Evolutionary conservation across 495 filamentous ascomycete genomes (phyloP), one percentile per base, ranked within the genome.

Genomic region (Xylaria bambusicola): DNA sequence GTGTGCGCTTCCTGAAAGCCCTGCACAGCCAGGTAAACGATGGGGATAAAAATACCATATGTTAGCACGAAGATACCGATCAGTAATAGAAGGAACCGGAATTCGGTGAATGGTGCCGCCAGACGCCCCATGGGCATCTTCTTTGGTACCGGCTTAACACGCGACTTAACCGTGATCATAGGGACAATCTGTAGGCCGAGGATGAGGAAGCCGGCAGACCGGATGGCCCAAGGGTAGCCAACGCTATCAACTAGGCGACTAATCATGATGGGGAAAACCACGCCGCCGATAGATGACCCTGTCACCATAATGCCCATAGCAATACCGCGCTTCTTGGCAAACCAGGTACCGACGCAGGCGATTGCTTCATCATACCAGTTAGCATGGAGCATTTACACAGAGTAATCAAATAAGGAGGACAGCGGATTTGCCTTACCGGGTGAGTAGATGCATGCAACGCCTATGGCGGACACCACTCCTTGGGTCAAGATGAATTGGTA

Each of bases 401-500:
- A 33, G 29, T 33, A 33, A 33, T n/a, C n/a, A n/a, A 13, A 46
- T 3, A 13, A 48, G 8, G 44, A 5, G 26, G 15, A 6, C 2
- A n/a, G 26, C n/a, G 26, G 13, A n/a, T 48, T 7, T 27, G n/a
- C 9, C 45, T 48, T 58, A 66, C 60, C 67, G 50, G 67, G 50
- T 33, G 56, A 60, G 85, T 49, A 86, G 29, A 56, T 69, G 55
- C 54, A 71, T 65, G 56, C 70, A 72, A 62, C 44, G 9, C 64
- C 67, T 23, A 70, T 63, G 38, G 71, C 66, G 38, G 69, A 70
- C 48, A 72, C 75, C 15, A 85, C 63, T 3, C 79, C 83, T 63
- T 87, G 85, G 4, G 75, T 66, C 2, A 87, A 66, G 7, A 86
- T 56, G 64, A 86, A 76, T 48, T 87, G 85, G 53, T 80, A 87